These are phyloP conservation scores for Bothriochloa decipiens DNA, from an alignment of 176 grass and related monocot genomes.

Conservation along the genomic window DNA sequence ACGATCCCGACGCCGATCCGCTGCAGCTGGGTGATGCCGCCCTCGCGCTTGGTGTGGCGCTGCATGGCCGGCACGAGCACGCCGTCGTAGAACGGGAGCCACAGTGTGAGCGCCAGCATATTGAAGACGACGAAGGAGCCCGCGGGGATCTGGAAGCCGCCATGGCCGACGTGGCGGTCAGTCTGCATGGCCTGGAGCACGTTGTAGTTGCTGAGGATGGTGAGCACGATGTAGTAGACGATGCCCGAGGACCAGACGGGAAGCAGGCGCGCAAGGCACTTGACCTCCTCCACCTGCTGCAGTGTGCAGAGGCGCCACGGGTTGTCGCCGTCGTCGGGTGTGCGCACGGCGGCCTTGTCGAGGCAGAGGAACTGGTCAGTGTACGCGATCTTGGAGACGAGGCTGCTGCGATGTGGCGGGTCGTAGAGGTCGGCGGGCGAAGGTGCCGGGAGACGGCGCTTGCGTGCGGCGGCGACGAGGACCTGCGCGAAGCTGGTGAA, in stretches of 20 bases:
- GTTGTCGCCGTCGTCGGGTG: conserved; percentile 14
- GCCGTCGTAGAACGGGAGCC: conserved; percentile 70
- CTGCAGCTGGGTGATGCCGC: conserved; percentile 49
- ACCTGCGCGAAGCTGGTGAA: conserved; percentile 63
- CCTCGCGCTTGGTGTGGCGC: conserved; percentile 43
- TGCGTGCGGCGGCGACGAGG: conserved; percentile 55
- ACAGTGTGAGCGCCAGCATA: conserved; percentile 67
- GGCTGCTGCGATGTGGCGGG: conserved; percentile 60
- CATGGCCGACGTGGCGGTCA: conserved; percentile 44
- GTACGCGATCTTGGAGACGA: conserved; percentile 64
- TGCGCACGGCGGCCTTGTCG: conserved; percentile 57
- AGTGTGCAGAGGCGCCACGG: conserved; percentile 64
- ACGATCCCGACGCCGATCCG: conserved; percentile 44
- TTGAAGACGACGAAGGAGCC: conserved; percentile 75
- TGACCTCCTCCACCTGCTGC: conserved; percentile 86
- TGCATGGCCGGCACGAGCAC: conserved; percentile 51
- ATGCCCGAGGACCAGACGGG: conserved; percentile 71
- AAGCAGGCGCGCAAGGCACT: conserved; percentile 64
- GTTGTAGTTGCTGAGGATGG: conserved; percentile 57
- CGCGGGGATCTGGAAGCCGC: conserved; percentile 52
- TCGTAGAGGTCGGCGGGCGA: conserved; percentile 40
- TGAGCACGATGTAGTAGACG: conserved; percentile 54
- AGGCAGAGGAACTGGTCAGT: conserved; percentile 70
- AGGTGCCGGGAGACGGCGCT: conserved; percentile 16
- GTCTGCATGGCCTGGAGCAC: conserved; percentile 74